Evolutionary conservation across 2,329 filamentous ascomycete genomes (phyloP).

Genomic region (Huntiella omanensis): DNA sequence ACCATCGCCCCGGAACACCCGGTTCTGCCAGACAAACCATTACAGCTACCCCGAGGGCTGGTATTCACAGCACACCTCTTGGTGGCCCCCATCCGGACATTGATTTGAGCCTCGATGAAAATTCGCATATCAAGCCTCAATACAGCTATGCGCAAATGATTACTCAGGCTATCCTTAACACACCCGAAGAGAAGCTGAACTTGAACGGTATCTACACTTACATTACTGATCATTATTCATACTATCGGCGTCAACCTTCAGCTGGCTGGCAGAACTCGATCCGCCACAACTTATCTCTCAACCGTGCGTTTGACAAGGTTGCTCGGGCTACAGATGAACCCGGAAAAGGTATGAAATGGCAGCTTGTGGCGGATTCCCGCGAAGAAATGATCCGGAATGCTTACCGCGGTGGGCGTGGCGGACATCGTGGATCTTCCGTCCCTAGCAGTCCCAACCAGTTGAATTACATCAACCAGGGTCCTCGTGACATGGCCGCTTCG

Average conservation of each 20-base stretch:
- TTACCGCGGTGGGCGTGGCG: conserved; percentile 40
- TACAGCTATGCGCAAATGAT: conserved; percentile 97
- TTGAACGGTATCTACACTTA: conserved; percentile 84
- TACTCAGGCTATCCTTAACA: conserved; percentile 82
- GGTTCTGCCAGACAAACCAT: conserved; percentile 15
- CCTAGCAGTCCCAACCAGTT: conserved; percentile 48
- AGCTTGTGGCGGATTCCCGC: conserved; percentile 64
- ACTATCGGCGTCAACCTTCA: conserved; percentile 61
- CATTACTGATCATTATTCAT: conserved; percentile 81
- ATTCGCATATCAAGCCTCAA: conserved; percentile 82
- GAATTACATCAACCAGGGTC: conserved; percentile 40
- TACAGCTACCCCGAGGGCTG: conserved; percentile 7
- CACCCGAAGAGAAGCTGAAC: conserved; percentile 72
- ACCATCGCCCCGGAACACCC: conserved; percentile 42
- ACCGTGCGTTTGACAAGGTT: conserved; percentile 87
- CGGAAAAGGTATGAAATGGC: conserved; percentile 98
- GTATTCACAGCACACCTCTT: conserved; percentile 8
- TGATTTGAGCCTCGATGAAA: conserved; percentile 64
- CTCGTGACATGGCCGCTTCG: conserved; percentile 34
- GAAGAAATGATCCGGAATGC: conserved; percentile 75
- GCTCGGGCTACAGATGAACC: conserved; percentile 85
- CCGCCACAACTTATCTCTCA: conserved; percentile 84
- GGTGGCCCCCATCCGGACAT: conserved; percentile 29
- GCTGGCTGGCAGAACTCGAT: conserved; percentile 98
- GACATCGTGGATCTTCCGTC: conserved; percentile 47